Evolutionary conservation across 768 basidiomycete genomes (phyloP), one percentile per base, ranked within the genome.

Genomic region (Tylopilus felleus): DNA sequence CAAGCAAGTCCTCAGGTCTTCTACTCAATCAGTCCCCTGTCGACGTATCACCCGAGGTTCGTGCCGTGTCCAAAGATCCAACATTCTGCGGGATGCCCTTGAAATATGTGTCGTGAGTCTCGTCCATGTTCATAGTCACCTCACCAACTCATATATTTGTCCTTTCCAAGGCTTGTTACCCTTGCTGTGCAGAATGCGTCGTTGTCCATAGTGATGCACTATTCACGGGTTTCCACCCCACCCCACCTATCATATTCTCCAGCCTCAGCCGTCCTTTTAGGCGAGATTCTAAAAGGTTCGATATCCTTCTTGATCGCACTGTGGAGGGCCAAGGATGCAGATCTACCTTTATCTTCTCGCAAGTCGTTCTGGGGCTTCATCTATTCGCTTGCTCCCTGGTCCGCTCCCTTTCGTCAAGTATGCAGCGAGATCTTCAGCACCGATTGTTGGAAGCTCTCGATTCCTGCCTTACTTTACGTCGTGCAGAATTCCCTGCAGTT

Each of bases 401-500:
- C 77, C 22, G 57, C 74, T 3, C 76, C 79, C 8, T 81, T 83
- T 61, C 74, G 74, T 62, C 78, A 78, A 53, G 73, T 93, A 14
- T 82, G 83, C 52, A 72, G 73, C 46, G 88, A 92, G 51, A 75
- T 96, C n/a, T 89, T 96, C 71, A 90, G 89, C 56, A 77, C 81
- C 1, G 96, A 98, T 68, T 95, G 93, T 73, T 98, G 95, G 93
- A 98, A 98, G 68, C 84, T 98, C 27, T 93, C 93, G 29, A 95
- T 99, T 59, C 96, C 96, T 1, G 95, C 96, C 19, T 79, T 97
- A 57, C 86, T 98, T 60, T 98, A 97, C 65, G 86, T 94, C 59
- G 80, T 96, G n/a, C 93, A 98, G 72, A 98, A 98, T 70, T 90
- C 91, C 36, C 83, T 99, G 22, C 97, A 98, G 71, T 99, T 96